phyloP scores from a whole-genome alignment of 78 protist species.

The Chrysochromulina tobinii region DNA sequence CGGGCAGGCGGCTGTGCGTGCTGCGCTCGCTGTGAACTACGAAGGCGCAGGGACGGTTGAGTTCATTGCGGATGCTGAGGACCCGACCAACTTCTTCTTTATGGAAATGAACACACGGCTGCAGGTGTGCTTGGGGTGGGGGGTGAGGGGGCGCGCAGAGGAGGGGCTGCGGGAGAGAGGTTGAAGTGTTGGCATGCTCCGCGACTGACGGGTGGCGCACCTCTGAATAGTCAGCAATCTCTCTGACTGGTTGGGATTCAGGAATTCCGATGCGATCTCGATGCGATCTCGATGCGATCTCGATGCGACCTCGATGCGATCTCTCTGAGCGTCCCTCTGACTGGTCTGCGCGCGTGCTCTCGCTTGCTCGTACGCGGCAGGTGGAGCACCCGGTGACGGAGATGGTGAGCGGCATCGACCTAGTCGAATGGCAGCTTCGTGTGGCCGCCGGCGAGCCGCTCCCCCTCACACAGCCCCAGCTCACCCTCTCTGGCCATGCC shows the following conservation, averaged over 20 bases:
- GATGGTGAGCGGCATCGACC: conserved; percentile 77
- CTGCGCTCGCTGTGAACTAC: conserved; percentile 77
- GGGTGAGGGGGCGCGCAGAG: no score
- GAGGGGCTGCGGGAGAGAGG: background rate
- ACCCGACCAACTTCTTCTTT: conserved; percentile 68
- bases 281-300: no score
- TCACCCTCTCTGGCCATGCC: conserved; percentile 86
- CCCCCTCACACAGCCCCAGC: conserved; percentile 69
- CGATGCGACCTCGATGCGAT: no score
- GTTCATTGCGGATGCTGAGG: conserved; percentile 82
- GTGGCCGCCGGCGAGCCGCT: conserved; percentile 82
- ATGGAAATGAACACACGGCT: conserved; percentile 98
- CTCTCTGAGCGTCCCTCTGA: no score
- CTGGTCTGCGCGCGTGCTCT: no score
- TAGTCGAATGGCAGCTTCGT: conserved; percentile 66
- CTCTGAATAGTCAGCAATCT: background rate
- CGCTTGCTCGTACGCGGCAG: background rate
- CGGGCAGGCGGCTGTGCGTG: conserved; percentile 84
- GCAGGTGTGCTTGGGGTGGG: conserved; percentile 50
- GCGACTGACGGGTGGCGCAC: background rate
- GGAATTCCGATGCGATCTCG: no score
- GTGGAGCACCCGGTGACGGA: conserved; percentile 98
- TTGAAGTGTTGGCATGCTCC: background rate
- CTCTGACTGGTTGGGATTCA: no score
- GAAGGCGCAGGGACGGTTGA: conserved; percentile 96